Percentiles rank a stretch among this genome's conserved stretches.
These are phyloP conservation scores for Quercus engelmannii DNA, from an alignment of 306 rosid species.

Conservation along the genomic window DNA sequence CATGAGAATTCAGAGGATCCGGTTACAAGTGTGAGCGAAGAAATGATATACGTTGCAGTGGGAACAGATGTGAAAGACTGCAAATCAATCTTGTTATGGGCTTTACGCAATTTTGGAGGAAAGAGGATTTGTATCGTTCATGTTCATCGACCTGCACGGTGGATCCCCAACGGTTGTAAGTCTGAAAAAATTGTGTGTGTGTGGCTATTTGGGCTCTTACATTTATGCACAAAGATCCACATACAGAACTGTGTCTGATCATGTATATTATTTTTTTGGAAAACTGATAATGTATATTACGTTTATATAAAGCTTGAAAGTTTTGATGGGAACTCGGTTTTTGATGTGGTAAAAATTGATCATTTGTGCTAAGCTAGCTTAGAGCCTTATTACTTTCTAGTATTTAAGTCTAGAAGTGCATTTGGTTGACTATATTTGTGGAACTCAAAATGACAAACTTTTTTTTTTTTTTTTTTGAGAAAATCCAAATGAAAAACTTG, in stretches of 20 bases:
- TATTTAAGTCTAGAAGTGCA: too few species aligned
- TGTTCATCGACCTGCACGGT: constrained; percentile 61
- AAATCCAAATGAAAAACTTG: too few species aligned
- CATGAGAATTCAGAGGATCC: constrained; percentile 40
- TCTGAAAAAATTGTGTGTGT: too few species aligned
- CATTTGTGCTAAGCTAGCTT: too few species aligned
- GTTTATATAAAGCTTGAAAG: background rate
- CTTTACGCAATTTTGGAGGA: constrained; percentile 68
- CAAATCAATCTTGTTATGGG: constrained; percentile 59
- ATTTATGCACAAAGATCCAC: too few species aligned
- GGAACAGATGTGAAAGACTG: constrained; percentile 58
- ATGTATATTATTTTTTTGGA: background rate
- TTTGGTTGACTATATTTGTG: too few species aligned
- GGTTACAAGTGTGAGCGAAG: constrained; percentile 24
- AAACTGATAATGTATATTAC: too few species aligned
- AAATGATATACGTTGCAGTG: constrained; percentile 65
- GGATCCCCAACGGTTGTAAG: constrained; percentile 37
- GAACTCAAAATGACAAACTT: too few species aligned
- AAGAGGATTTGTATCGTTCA: constrained; percentile 63
- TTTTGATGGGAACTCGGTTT: background rate
- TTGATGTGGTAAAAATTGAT: too few species aligned
- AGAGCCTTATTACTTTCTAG: too few species aligned
- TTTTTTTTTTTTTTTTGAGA: too few species aligned
- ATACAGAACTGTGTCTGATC: background rate
- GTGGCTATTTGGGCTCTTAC: too few species aligned